Evolutionary conservation across 129 eudicot species (phyloP), one percentile per base, ranked within the genome.

Genomic region (Calendula officinalis): DNA sequence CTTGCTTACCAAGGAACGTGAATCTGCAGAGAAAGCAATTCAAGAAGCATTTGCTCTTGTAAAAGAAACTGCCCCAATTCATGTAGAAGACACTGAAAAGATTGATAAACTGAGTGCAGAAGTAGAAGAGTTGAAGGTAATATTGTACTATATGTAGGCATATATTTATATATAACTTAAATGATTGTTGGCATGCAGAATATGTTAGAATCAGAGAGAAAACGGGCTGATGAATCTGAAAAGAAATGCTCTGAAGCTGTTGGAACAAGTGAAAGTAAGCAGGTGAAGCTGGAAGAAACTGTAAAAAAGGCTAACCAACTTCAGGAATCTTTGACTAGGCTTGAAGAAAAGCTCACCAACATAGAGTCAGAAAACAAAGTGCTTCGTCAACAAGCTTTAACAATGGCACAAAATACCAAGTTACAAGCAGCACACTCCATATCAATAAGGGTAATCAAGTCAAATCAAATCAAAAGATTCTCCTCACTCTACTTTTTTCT

Each of bases 361-460:
- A 62, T 83, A 73, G 98, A 91, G 75, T 85, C 91, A 17, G 96
- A 91, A 76, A 91, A 92, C 69, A 81, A 88, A 74, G 87, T 88
- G 63, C 95, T 92, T 68, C 98, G 96, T 59, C 96, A 88, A 78
- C 89, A 91, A 75, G 98, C 96, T 64, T 82, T 91, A 46, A 58
- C 84, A 41, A 91, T 91, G 88, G 95, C 98, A 32, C 91, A 87
- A 78, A 87, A 77, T 49, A 72, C 77, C 62, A 92, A 88, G 77
- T 62, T 77, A 63, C 76, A 76, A 17, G 77, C 85, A 35, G 75
- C 75, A 45, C 85, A 86, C 22, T 79, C 95, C 56, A 92, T 84
- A 64, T 91, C 98, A 44, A 65, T 76, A 37, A 77, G 81, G 98
- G 98, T 91, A n/a, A n/a, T n/a, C n/a, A n/a, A n/a, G n/a, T n/a